Evolutionary conservation across 805 yeast species (phyloP), one percentile per base, ranked within the genome.

Genomic region (Alloascoidea africana): DNA sequence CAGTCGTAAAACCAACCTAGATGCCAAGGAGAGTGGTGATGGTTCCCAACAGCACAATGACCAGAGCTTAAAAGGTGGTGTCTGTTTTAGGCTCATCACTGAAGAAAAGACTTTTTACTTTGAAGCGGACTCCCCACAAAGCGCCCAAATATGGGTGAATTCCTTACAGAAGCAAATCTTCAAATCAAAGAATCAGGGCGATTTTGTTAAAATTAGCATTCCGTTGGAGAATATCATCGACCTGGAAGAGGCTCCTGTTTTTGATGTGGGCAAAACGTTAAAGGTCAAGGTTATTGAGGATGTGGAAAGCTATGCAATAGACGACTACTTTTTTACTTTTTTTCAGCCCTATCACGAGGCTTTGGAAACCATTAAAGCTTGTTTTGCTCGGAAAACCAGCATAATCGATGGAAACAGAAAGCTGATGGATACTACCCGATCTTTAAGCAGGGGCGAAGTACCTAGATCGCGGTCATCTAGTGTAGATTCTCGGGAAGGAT

Each of bases 141-240:
- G 77, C 4, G 96, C 96, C 0, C 66, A 81, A 41, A 69, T 76
- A 14, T 89, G 97, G 97, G 76, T 72, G 35, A 74, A 76, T 38
- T 59, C 68, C 5, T 55, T 89, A 34, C 82, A 80, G 44, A 84
- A 81, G 48, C 77, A 78, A 38, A 73, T 84, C 2, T 89, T 89
- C 56, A 66, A 86, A 1, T 67, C 79, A 32, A 66, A 80, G 38
- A 81, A 83, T 52, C 62, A 67, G 16, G 77, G 76, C 11, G 77
- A 77, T 46, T 76, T 77, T 42, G 91, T 84, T 11, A 70, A 81
- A 15, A 62, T 87, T 14, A 80, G 81, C 46, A 71, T 89, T 3
- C 96, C 96, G 0, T 49, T 80, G 17, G 68, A 63, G 27, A 79
- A 78, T 47, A 59, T 89, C 11, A 49, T 79, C 5, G 81, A 77